Evolutionary conservation across 169 alveolate species (phyloP), one percentile per base, ranked within the genome.

Genomic region (Eimeria acervulina): DNA sequence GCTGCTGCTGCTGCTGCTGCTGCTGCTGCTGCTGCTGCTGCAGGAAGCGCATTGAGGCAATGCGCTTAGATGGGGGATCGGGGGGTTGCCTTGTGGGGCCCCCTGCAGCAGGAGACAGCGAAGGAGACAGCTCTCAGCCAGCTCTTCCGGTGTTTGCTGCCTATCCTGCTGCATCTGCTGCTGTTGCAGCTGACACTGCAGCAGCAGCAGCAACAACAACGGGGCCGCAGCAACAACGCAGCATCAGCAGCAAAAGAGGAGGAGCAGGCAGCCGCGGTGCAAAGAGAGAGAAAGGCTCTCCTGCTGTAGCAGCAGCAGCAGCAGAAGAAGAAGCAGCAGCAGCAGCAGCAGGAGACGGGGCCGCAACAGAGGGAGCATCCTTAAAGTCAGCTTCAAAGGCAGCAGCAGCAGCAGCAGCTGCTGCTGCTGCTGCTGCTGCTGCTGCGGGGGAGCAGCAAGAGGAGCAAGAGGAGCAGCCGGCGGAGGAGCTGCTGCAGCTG

Each of bases 1-100:
- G 12, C 68, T 80, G 55, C 40, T 78, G 63, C 63, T 47, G 70
- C 63, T n/a, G 55, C 89, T 26, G 26, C 68, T 80, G 72, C 68
- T 6, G 72, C 90, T 47, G 55, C 55, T 47, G 55, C 55, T 47
- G 55, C 55, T 47, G 55, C 55, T 47, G 63, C 63, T 80, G 28
- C 89, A 40, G 55, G 33, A 80, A 42, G 63, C 21, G 89, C 55
- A 31, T 80, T 7, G 51, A 80, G 42, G 7, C 28, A 6, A 42
- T 47, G 55, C 89, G 70, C 38, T 8, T 17, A 6, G 10, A 33
- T 31, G 70, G 10, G 63, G 89, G 38, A 7, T 5, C 89, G 5
- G 7, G 36, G 7, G 70, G 89, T n/a, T 80, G 89, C 15, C 83
- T 42, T 5, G 63, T 42, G 83, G 63, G 89, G 4, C 42, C 42